A percentile compares a stretch with the other conserved stretches of the same genome.
phyloP scores from a whole-genome alignment of 768 basidiomycete genomes.

The Rossbeevera mucosa region DNA sequence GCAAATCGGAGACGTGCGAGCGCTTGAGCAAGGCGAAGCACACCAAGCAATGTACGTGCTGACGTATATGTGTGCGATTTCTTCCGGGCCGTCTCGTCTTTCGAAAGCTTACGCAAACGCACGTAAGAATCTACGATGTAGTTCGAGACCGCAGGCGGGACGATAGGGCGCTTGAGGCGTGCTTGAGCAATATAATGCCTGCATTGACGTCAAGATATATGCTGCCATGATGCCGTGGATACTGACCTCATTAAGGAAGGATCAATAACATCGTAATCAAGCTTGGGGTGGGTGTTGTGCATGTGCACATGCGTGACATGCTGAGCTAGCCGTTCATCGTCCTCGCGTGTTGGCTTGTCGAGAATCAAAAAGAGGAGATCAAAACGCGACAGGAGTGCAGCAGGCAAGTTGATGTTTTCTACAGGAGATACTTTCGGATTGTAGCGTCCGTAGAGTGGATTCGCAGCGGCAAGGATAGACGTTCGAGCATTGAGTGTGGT shows the following conservation, averaged over 20 bases:
- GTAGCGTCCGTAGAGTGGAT: slow-evolving; percentile 96
- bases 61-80: slow-evolving; percentile 94
- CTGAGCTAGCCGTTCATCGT: slow-evolving; percentile 92
- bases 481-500: slow-evolving; percentile 97
- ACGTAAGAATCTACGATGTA: slow-evolving; percentile 97
- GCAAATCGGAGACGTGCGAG: slow-evolving; percentile 88
- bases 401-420: slow-evolving; percentile 98
- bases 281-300: slow-evolving; percentile 84
- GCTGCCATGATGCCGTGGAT: neutral
- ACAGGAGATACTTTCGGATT: slow-evolving; percentile 97
- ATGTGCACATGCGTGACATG: slow-evolving; percentile 99
- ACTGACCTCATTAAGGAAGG: slow-evolving; percentile 83
- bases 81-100: slow-evolving; percentile 84
- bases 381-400: slow-evolving; percentile 92
- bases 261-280: slow-evolving; percentile 80
- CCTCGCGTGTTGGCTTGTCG: slow-evolving; percentile 91
- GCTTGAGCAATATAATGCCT: slow-evolving; percentile 96
- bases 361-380: slow-evolving; percentile 95
- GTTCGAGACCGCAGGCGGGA: slow-evolving; percentile 81
- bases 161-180: slow-evolving; percentile 82
- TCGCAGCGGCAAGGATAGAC: slow-evolving; percentile 96
- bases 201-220: slow-evolving; percentile 4
- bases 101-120: slow-evolving; percentile 86
- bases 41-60: slow-evolving; percentile 89
- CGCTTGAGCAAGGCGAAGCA: slow-evolving; percentile 91